These are phyloP conservation scores for Geotrichum australiense DNA, from an alignment of 1,139 yeast genomes.

Conservation along the genomic window DNA sequence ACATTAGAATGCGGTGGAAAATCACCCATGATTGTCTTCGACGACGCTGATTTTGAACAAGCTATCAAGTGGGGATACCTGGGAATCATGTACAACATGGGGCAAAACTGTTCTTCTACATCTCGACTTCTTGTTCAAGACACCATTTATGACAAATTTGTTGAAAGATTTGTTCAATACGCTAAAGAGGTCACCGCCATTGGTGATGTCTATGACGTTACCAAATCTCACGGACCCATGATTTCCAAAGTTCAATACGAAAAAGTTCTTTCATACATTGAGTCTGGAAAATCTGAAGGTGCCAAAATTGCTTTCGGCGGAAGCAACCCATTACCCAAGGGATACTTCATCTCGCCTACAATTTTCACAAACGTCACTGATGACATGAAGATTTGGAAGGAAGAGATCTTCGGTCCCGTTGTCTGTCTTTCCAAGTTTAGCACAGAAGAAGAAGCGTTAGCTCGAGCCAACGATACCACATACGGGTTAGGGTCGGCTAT, in stretches of 20 bases:
- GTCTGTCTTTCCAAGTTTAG: conserved; percentile 62
- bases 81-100: conserved; percentile 72
- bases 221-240: conserved; percentile 69
- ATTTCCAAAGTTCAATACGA: conserved; percentile 63
- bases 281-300: conserved; percentile 63
- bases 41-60: conserved; percentile 59
- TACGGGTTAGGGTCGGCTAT: conserved; percentile 84
- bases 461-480: conserved; percentile 68
- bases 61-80: conserved; percentile 53
- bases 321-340: conserved; percentile 50
- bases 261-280: conserved; percentile 59
- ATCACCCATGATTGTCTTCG: conserved; percentile 70
- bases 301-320: conserved; percentile 58
- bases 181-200: conserved; percentile 46
- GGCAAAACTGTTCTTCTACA: conserved; percentile 85
- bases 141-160: conserved; percentile 58
- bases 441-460: conserved; percentile 63
- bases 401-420: conserved; percentile 86
- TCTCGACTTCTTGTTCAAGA: conserved; percentile 77
- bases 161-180: conserved; percentile 51
- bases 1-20: conserved; percentile 84
- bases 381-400: conserved; percentile 56
- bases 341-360: conserved; percentile 64
- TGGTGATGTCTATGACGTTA: conserved; percentile 37
- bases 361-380: conserved; percentile 57